phyloP scores from a whole-genome alignment of 2,329 filamentous ascomycete species.

The Aspergillus sp. region DNA sequence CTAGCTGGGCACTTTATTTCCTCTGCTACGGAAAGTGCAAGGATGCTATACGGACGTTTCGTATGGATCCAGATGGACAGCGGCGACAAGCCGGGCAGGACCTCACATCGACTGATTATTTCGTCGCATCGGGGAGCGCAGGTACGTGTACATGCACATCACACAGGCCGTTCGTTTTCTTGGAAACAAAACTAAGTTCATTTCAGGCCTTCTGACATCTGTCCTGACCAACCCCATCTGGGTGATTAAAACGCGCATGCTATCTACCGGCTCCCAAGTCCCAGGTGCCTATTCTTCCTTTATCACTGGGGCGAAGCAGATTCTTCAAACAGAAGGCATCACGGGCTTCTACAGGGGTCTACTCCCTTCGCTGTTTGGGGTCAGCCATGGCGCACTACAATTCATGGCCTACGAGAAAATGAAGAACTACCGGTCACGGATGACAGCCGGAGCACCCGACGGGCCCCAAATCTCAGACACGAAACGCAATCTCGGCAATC shows the following conservation, averaged over 20 bases:
- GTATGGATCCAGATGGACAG: slow-evolving; percentile 15
- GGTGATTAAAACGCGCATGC: slow-evolving; percentile 97
- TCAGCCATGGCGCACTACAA: slow-evolving; percentile 86
- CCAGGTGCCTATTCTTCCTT: slow-evolving; percentile 76
- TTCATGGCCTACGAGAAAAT: slow-evolving; percentile 87
- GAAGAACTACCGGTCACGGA: slow-evolving; percentile 53
- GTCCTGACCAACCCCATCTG: slow-evolving; percentile 89
- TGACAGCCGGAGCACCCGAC: slow-evolving; percentile 18
- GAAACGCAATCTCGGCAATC: slow-evolving; percentile 49
- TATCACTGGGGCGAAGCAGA: slow-evolving; percentile 57
- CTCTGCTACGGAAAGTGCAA: slow-evolving; percentile 60
- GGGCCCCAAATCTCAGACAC: not conserved
- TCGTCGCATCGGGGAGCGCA: slow-evolving; percentile 61
- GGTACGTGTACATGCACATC: slow-evolving; percentile 29
- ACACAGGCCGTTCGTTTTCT: too few species aligned
- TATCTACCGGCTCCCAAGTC: slow-evolving; percentile 67
- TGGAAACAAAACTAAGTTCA: not conserved
- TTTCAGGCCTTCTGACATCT: slow-evolving; percentile 61
- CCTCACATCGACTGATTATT: slow-evolving; percentile 64
- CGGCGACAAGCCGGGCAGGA: slow-evolving; percentile 11
- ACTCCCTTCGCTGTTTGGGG: slow-evolving; percentile 71
- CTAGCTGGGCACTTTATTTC: slow-evolving; percentile 90
- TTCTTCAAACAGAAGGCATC: slow-evolving; percentile 64
- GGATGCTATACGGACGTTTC: slow-evolving; percentile 40
- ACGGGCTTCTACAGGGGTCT: slow-evolving; percentile 83